Base-by-base conservation (phyloP, 345 rosid genomes). In the Bruguiera gymnorhiza region DNA sequence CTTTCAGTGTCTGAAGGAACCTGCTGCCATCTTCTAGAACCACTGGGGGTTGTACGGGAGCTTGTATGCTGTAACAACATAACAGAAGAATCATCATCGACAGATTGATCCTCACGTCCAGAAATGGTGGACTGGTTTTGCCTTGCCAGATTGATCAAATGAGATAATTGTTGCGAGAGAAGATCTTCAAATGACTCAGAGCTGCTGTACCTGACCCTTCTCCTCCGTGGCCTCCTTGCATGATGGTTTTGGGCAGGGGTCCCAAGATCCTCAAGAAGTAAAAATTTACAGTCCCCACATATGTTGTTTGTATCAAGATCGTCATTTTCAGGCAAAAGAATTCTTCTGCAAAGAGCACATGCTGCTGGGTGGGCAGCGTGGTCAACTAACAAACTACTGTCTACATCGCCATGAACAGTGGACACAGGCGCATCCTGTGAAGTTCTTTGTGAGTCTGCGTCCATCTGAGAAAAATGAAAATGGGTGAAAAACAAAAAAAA, bases 271-370 rank as follows among this genome's bases (percentile, higher is more conserved):
- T 93, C 92, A 24, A 86, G 88, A 63, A 85, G 81, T 78, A 87
- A 74, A 78, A 89, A 91, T 63, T 91, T 88, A 76, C 98, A 93
- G 81, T 88, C 94, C 64, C 87, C 87, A 34, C 98, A 93, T 31
- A 87, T 71, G 75, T 71, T 78, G 30, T 76, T 51, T 62, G 66
- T 66, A 77, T 81, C 92, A 39, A 69, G 79, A 74, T 83, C 84
- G 43, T 88, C 88, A 56, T 73, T 79, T 56, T 84, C 84, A 66
- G 89, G 75, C 54, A 76, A 70, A 67, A 83, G 74, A 39, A 61
- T 75, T 83, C 82, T 75, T 71, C 79, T 81, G 75, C 98, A 93
- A 6, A 86, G 52, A 60, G 85, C 69, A 80, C 98, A 93, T 29
- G 77, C 60, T 50, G 82, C 73, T 2, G 82, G 76, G 60, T 71